phyloP scores from a whole-genome alignment of 108 stramenopile species.

The Mayamaea pseudoterrestris region DNA sequence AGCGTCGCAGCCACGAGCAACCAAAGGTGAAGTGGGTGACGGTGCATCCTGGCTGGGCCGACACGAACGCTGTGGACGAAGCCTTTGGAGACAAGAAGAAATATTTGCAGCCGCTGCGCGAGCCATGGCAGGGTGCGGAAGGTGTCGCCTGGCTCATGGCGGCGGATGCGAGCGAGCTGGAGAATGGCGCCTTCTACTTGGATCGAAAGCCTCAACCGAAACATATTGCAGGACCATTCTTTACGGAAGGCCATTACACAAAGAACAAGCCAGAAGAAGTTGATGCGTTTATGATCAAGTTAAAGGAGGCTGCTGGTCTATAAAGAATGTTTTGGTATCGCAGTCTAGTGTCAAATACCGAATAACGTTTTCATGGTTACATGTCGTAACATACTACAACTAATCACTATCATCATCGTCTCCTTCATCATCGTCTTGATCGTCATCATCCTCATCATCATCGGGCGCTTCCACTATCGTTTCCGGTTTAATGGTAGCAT shows the following conservation, averaged over 20 bases:
- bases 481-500: conserved; percentile 28
- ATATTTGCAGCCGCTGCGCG: conserved; percentile 78
- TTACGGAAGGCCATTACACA: conserved; percentile 68
- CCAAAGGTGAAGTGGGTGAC: conserved; percentile 45
- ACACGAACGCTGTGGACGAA: conserved; percentile 69
- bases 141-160: conserved; percentile 77
- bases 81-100: conserved; percentile 74
- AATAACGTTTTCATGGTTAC: not conserved
- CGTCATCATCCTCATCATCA: conserved; percentile 48
- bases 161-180: conserved; percentile 33
- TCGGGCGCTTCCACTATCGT: conserved; percentile 26
- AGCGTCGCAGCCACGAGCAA: conserved; percentile 39
- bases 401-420: conserved; percentile 6
- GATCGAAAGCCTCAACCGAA: conserved; percentile 67
- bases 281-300: conserved; percentile 66
- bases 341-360: not conserved
- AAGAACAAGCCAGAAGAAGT: conserved; percentile 69
- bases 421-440: conserved; percentile 29
- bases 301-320: conserved; percentile 31
- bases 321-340: conserved; percentile 6
- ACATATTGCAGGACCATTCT: conserved; percentile 78
- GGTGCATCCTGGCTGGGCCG: conserved; percentile 73
- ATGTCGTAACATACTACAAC: not conserved
- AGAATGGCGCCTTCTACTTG: conserved; percentile 78
- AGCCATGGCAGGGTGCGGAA: conserved; percentile 85